Base-by-base conservation (phyloP, 768 basidiomycete species). In the Russula foetens region DNA sequence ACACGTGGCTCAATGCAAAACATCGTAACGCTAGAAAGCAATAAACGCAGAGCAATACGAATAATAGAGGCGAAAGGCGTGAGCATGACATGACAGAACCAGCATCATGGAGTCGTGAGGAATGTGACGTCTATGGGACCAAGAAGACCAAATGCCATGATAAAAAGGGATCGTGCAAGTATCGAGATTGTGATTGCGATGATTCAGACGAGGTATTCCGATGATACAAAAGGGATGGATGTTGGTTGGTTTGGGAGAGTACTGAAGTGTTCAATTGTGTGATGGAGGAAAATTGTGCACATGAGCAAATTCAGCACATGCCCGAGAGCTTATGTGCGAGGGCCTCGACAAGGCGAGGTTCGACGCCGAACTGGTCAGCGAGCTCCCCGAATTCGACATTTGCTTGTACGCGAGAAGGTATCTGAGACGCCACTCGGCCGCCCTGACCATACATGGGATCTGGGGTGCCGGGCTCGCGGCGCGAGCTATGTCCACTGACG, bases 371-470 rank as follows among this genome's bases (percentile, higher is more conserved):
- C 31, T 65, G 63, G 33, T 63, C 58, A 29, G 63, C 63, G 17
- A 65, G 55, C 17, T 60, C 55, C 21, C 60, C 55, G 23, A 64
- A 64, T 24, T 62, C 61, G 28, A 53, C 28, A 44, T 58, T 62
- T 48, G 51, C 38, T 43, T 56, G 12, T 39, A 35, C 24, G 21
- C 51, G 51, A 4, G 72, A 72, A 63, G 88, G 74, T 52, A 86
- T 78, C 62, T 85, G 83, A 43, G 81, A 83, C 47, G 88, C 77
- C 3, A 84, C 84, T 67, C 87, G 80, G 47, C 89, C 81, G 28
- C 88, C 69, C 45, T 83, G 77, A 33, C 86, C 75, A 48, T 44
- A n/a, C n/a, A 38, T 7, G 23, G 52, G 59, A 35, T 66, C 65
- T 23, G 63, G 65, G 8, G 65, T 66, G 41, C 59, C 47, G 23